Evolutionary conservation across 2,329 filamentous ascomycete species (phyloP).

Genomic region (Aureobasidium namibiae): DNA sequence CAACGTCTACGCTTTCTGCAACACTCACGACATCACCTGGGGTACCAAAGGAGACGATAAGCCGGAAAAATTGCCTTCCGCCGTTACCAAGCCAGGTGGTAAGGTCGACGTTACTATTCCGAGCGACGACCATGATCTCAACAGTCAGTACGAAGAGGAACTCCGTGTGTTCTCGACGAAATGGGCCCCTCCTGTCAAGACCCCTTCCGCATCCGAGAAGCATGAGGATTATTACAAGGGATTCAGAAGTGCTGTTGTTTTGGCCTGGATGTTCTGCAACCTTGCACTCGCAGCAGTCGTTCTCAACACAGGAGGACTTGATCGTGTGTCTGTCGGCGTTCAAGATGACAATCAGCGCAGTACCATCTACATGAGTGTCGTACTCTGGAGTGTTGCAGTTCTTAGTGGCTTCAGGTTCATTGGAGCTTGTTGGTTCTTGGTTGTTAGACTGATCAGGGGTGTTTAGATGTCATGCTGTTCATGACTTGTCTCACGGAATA

Average conservation of each 20-base stretch:
- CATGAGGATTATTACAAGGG: constrained; percentile 99
- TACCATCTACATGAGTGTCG: constrained; percentile 76
- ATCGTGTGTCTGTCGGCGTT: constrained; percentile 35
- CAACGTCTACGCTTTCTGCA: constrained; percentile 98
- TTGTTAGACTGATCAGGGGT: constrained; percentile 72
- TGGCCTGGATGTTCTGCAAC: constrained; percentile 96
- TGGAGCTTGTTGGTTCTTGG: constrained; percentile 84
- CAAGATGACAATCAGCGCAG: constrained; percentile 46
- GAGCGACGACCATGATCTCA: constrained; percentile 88
- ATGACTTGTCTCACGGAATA: not conserved
- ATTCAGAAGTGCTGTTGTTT: constrained; percentile 82
- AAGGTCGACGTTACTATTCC: constrained; percentile 84
- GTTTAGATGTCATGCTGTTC: constrained; percentile 22
- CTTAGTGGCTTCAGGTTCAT: constrained; percentile 80
- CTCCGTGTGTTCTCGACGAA: constrained; percentile 66
- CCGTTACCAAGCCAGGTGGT: constrained; percentile 84
- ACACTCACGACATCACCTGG: constrained; percentile 96
- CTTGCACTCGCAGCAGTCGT: constrained; percentile 81
- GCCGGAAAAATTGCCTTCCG: constrained; percentile 78
- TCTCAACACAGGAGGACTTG: constrained; percentile 73
- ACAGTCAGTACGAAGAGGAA: constrained; percentile 88
- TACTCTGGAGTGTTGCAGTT: constrained; percentile 82
- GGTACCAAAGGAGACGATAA: constrained; percentile 98
- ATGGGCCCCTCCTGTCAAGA: constrained; percentile 61
- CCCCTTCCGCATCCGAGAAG: constrained; percentile 57